Evolutionary conservation across 2,329 filamentous ascomycete genomes (phyloP), one percentile per base, ranked within the genome.

Genomic region (Bipolaris cookei): DNA sequence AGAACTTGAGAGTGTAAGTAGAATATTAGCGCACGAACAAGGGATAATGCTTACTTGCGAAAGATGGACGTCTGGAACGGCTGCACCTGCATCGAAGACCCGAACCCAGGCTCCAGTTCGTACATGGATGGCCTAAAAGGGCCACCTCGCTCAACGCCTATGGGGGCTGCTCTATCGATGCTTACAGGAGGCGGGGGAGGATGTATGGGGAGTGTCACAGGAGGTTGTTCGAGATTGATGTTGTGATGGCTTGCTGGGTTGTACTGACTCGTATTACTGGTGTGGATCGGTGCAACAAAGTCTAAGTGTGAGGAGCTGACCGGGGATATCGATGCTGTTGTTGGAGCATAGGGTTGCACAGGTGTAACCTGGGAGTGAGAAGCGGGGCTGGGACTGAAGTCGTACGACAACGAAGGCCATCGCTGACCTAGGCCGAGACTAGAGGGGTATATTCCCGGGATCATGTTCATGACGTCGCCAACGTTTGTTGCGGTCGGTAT

Each of bases 1-100:
- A 4, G 80, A 83, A 65, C 80, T 82, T 42, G 34, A 32, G 6
- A 6, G 7, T 2, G 45, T 75, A 48, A 75, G 65, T 28, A 5
- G 43, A 34, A 21, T n/a, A 44, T 39, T 28, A 46, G 14, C 1
- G 18, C 6, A 21, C 10, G n/a, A 18, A 23, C 25, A 34, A 14
- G n/a, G 14, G 10, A n/a, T 41, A 32, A 54, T 42, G 63, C 79
- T 68, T 68, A 80, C 79, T 80, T 81, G 59, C 78, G 77, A 67
- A 83, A 82, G 58, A 81, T 81, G 3, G 79, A 76, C 18, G 81
- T 83, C 62, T 81, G 79, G 56, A 80, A 81, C 18, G 79, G 77
- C 58, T 77, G 76, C 21, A 72, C 70, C 20, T 76, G 73, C 34
- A 72, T 73, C 21, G 59, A 62, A 41, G 76, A 70, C 23, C 73